A percentile compares a stretch with the other conserved stretches of the same genome.
phyloP scores from a whole-genome alignment of 2,329 filamentous ascomycete genomes.

The Aspergillus melleus region DNA sequence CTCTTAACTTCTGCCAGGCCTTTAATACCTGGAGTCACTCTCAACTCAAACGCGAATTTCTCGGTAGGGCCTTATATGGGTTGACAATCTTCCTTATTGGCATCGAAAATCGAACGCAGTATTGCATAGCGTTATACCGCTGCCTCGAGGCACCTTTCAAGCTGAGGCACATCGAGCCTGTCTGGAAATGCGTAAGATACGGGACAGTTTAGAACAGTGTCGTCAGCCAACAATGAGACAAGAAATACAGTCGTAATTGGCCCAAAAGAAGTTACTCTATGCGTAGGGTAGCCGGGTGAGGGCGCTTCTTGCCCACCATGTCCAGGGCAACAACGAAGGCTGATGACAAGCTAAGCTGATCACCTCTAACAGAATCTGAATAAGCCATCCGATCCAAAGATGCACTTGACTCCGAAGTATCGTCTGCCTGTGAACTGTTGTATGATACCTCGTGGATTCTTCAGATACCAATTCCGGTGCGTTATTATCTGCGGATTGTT shows the following conservation, averaged over 20 bases:
- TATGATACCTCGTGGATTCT: conserved; percentile 3
- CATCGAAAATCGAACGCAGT: conserved; percentile 26
- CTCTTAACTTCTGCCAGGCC: conserved; percentile 4
- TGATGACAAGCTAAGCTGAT: conserved; percentile 1
- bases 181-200: conserved; percentile 19
- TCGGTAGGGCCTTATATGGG: conserved; percentile 5
- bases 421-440: conserved; percentile 2
- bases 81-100: conserved; percentile 13
- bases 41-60: conserved; percentile 4
- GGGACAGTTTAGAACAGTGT: conserved; percentile 23
- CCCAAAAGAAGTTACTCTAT: conserved; percentile 3
- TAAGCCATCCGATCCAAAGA: neutral
- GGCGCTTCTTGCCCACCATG: neutral
- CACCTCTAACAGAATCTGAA: conserved; percentile 1
- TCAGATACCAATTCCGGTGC: neutral
- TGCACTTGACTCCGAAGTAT: conserved; percentile 2
- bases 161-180: conserved; percentile 12
- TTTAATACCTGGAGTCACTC: neutral
- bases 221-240: conserved; percentile 21
- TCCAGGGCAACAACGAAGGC: neutral
- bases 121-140: conserved; percentile 25
- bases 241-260: conserved; percentile 8
- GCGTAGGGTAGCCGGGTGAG: conserved; percentile 1
- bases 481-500: conserved; percentile 1
- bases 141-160: conserved; percentile 20